Evolutionary conservation across 345 rosid genomes (phyloP), one percentile per base, ranked within the genome.

Genomic region (Gossypium rotundifolium): DNA sequence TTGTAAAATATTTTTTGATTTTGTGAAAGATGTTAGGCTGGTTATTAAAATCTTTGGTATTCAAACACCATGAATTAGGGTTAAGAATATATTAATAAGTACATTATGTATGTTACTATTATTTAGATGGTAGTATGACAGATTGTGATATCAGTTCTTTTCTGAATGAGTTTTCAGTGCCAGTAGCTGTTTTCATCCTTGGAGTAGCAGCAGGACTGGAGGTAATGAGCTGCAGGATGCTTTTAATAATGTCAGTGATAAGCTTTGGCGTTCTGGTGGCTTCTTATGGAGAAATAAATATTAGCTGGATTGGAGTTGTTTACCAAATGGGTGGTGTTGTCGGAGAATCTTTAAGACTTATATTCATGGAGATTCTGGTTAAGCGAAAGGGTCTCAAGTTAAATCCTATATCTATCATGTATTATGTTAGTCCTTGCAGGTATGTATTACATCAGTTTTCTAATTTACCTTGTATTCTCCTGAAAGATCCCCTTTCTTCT

Each of bases 391-490:
- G 98, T 74, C 85, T 94, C 80, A 94, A 92, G 74, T 58, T 92
- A 78, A 94, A 92, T 79, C 98, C 98, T 29, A 76, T 94, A 71
- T 92, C 98, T 53, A 80, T 94, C 64, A 92, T 92, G 98, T 94
- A 92, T 73, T 94, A 94, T 68, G 93, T 94, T 76, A 94, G 98
- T 76, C 98, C 98, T 74, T 92, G 98, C 97, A 94, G 98, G 98
- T 80, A 89, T 60, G 84, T 82, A 42, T 77, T 67, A 70, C 44
- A 53, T 22, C 48, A 59, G 67, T 63, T 17, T 53, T 71, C 46
- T 66, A 45, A 65, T 70, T 20, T 40, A 59, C 42, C 40, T 53
- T 29, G 20, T 20, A 11, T 59, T 42, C 9, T 42, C 17, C 17
- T 60, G 58, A 44, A 79, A 65, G 63, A 62, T 71, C 45, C 77